phyloP scores from a whole-genome alignment of 1,284 basidiomycete genomes.

The Exobasidium cylindrosporum region DNA sequence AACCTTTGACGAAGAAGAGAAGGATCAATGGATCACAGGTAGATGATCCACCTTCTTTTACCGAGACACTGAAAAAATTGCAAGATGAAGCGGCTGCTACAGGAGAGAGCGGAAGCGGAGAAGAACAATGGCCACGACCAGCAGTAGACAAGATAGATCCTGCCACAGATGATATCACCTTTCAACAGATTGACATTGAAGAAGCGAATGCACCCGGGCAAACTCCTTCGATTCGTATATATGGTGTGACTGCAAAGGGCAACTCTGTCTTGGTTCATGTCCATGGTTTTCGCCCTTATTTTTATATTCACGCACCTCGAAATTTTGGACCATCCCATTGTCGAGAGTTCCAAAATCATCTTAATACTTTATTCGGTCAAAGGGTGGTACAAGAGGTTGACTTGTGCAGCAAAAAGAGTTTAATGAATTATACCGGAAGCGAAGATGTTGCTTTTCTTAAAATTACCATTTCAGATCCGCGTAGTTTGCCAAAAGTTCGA shows the following conservation, averaged over 20 bases:
- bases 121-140: constrained; percentile 42
- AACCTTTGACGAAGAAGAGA: constrained; percentile 8
- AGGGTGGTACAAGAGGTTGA: constrained; percentile 33
- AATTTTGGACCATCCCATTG: constrained; percentile 46
- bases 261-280: constrained; percentile 53
- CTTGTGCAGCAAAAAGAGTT: constrained; percentile 44
- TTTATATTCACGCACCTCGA: constrained; percentile 50
- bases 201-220: constrained; percentile 39
- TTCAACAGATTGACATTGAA: constrained; percentile 55
- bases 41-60: constrained; percentile 9
- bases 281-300: constrained; percentile 53
- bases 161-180: constrained; percentile 32
- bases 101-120: constrained; percentile 16
- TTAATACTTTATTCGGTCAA: constrained; percentile 42
- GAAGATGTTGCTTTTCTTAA: constrained; percentile 52
- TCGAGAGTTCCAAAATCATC: constrained; percentile 47
- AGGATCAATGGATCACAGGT: background rate
- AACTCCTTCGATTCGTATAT: constrained; percentile 50
- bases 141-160: constrained; percentile 30
- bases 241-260: constrained; percentile 46
- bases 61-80: constrained; percentile 15
- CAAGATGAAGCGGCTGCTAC: constrained; percentile 17
- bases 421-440: constrained; percentile 50
- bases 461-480: constrained; percentile 43
- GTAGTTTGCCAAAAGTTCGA: constrained; percentile 42